Evolutionary conservation across 2,329 filamentous ascomycete species (phyloP).

Genomic region (Ophiostoma sp.): DNA sequence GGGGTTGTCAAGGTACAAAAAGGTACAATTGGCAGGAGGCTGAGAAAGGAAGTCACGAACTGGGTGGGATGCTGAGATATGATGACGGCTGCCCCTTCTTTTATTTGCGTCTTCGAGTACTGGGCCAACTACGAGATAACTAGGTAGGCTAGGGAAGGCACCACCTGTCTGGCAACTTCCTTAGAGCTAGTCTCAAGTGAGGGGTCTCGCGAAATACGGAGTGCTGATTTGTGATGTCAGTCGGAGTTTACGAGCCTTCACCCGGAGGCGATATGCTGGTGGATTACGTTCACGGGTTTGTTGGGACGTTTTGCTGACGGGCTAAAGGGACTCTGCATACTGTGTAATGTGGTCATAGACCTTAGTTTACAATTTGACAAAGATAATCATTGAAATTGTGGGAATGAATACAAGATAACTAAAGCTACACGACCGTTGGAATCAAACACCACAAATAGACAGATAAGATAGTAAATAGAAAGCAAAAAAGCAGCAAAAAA

Average conservation of each 20-base stretch:
- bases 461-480: background rate
- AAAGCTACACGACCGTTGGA: background rate
- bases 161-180: background rate
- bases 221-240: constrained; percentile 12
- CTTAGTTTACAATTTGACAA: background rate
- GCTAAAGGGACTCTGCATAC: background rate
- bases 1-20: background rate
- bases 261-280: background rate
- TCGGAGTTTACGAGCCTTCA: constrained; percentile 11
- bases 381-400: background rate
- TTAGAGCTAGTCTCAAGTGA: background rate
- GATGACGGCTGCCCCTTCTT: background rate
- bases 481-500: background rate
- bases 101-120: background rate
- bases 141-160: background rate
- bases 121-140: background rate
- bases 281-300: background rate
- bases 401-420: background rate
- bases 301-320: background rate
- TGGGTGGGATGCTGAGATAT: background rate
- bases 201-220: background rate
- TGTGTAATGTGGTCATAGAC: background rate
- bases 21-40: background rate
- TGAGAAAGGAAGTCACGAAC: background rate
- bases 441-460: background rate